Percentiles rank a stretch among this genome's conserved stretches.
Evolutionary conservation across 2,329 filamentous ascomycete genomes (phyloP).

Genomic region (Calycina marina): DNA sequence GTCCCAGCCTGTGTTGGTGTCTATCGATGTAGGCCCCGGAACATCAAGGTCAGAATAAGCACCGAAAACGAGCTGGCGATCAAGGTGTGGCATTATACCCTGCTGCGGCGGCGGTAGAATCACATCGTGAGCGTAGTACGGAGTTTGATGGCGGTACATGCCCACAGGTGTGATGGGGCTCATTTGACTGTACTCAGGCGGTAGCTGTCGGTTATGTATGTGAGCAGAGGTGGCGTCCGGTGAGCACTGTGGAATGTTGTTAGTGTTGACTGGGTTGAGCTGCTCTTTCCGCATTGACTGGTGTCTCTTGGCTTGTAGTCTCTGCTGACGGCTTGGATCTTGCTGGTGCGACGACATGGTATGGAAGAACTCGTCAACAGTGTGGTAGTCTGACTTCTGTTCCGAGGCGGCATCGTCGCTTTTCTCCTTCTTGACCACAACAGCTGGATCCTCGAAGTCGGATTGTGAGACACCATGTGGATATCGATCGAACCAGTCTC

Average conservation of each 20-base stretch:
- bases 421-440: slow-evolving; percentile 54
- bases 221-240: no score
- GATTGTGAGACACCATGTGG: slow-evolving; percentile 78
- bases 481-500: slow-evolving; percentile 94
- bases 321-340: slow-evolving; percentile 13
- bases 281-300: slow-evolving; percentile 12
- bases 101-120: slow-evolving; percentile 35
- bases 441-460: slow-evolving; percentile 66
- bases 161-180: slow-evolving; percentile 17
- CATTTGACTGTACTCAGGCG: slow-evolving; percentile 16
- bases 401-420: slow-evolving; percentile 80
- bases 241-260: slow-evolving; percentile 11
- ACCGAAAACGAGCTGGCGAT: slow-evolving; percentile 62
- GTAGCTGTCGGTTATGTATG: slow-evolving; percentile 1
- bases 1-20: slow-evolving; percentile 16
- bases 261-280: slow-evolving; percentile 14
- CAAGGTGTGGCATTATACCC: slow-evolving; percentile 50
- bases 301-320: slow-evolving; percentile 29
- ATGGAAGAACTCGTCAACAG: slow-evolving; percentile 87
- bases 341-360: slow-evolving; percentile 45
- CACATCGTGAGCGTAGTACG: slow-evolving; percentile 29
- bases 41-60: slow-evolving; percentile 47
- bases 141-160: slow-evolving; percentile 19
- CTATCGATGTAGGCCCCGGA: slow-evolving; percentile 20
- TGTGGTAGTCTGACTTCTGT: slow-evolving; percentile 80